Percentiles rank a stretch among this genome's conserved stretches.
Evolutionary conservation across 2,329 filamentous ascomycete genomes (phyloP).

Genomic region (Aspergillus japonicus): DNA sequence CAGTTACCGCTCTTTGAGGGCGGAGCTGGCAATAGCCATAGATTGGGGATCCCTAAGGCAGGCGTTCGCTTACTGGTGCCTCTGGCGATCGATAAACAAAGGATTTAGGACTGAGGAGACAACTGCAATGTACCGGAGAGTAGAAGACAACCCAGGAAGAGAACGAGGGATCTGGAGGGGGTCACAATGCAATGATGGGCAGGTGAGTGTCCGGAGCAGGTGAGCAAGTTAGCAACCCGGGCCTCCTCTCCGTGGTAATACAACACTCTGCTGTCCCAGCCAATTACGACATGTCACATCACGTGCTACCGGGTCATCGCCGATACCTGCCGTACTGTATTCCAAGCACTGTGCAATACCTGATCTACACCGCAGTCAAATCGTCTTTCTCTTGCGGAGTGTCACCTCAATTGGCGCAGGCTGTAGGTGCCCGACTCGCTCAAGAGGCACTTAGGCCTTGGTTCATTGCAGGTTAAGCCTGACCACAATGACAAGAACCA

Average conservation of each 20-base stretch:
- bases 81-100: too few relatives aligned
- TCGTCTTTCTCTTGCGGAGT: too few relatives aligned
- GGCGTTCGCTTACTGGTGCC: not conserved
- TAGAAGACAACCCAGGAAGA: too few relatives aligned
- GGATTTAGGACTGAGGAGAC: too few relatives aligned
- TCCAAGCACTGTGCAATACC: too few relatives aligned
- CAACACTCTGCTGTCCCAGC: not conserved
- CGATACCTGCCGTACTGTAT: not conserved
- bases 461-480: not conserved
- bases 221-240: not conserved
- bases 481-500: not conserved
- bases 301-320: conserved; percentile 6
- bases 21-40: conserved; percentile 26
- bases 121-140: not conserved
- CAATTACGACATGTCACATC: conserved; percentile 15
- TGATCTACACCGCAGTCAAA: too few relatives aligned
- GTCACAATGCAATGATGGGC: conserved; percentile 1
- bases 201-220: not conserved
- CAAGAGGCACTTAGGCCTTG: not conserved
- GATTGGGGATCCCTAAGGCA: not conserved
- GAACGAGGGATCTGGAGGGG: not conserved
- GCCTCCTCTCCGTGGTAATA: not conserved
- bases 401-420: not conserved
- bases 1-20: conserved; percentile 28
- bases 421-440: not conserved